A percentile compares a stretch with the other conserved stretches of the same genome.
Evolutionary conservation across 495 filamentous ascomycete species (phyloP).

Genomic region (Tuber aestivum): DNA sequence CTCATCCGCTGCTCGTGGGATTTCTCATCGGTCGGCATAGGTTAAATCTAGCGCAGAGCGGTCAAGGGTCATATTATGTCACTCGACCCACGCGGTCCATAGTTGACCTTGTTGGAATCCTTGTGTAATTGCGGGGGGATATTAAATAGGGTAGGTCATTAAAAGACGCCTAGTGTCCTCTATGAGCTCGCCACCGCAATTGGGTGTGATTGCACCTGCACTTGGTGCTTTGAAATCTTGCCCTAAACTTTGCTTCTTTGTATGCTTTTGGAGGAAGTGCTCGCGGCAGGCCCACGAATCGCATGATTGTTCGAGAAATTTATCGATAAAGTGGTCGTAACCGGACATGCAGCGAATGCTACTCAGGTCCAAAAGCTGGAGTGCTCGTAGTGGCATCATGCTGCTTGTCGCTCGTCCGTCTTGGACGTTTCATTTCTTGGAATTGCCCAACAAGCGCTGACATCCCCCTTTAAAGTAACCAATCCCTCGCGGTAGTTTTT

Average conservation of each 20-base stretch:
- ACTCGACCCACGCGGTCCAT: background rate
- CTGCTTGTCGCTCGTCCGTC: background rate
- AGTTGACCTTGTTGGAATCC: background rate
- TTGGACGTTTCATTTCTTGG: background rate
- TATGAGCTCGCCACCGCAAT: background rate
- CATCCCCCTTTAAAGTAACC: background rate
- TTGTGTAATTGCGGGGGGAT: background rate
- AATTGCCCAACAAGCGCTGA: background rate
- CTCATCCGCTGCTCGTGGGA: background rate
- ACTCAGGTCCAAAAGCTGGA: background rate
- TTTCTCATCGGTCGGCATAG: background rate
- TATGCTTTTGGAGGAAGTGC: background rate
- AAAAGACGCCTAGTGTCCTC: background rate
- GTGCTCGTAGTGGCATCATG: background rate
- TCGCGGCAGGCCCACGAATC: background rate
- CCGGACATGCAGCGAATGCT: background rate
- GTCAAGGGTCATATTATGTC: background rate
- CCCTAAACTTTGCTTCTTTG: background rate
- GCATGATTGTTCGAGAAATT: background rate
- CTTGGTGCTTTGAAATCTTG: background rate
- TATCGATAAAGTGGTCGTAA: background rate
- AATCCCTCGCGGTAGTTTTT: background rate
- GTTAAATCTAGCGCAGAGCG: background rate
- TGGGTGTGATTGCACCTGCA: background rate
- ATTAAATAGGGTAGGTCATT: background rate